phyloP scores from a whole-genome alignment of 306 rosid genomes.

The Cucurbita maxima region DNA sequence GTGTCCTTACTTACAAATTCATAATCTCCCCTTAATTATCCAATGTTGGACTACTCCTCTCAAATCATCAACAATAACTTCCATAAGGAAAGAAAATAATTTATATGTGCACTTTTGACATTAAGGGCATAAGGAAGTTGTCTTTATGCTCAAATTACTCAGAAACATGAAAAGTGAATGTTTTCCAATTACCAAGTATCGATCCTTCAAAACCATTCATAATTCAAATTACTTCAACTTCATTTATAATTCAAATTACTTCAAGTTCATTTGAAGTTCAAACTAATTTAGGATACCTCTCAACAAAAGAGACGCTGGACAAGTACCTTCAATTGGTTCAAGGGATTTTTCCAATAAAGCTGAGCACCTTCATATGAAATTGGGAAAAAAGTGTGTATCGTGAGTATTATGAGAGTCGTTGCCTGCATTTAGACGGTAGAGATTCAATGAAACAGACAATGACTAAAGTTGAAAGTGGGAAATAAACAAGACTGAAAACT shows the following conservation, averaged over 20 bases:
- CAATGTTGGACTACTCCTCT: no score
- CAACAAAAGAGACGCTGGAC: constrained; percentile 3
- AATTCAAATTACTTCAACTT: not conserved
- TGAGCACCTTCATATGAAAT: constrained; percentile 52
- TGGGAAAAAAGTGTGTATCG: constrained; percentile 60
- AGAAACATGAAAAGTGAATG: not conserved
- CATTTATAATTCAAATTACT: not conserved
- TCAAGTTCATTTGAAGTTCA: not conserved
- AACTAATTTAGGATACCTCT: not conserved
- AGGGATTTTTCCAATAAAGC: constrained; percentile 47
- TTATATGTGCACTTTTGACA: not conserved
- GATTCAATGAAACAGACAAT: constrained; percentile 8
- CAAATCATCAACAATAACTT: not conserved
- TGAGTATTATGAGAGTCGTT: constrained; percentile 40
- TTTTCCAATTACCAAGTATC: not conserved
- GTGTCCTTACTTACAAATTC: no score
- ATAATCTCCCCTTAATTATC: no score
- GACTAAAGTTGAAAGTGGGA: not conserved
- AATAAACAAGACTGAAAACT: not conserved
- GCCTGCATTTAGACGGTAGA: constrained; percentile 35
- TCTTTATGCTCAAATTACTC: not conserved
- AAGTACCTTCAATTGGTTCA: constrained; percentile 66
- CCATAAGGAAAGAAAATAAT: not conserved
- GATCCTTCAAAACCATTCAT: not conserved
- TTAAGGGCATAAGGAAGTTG: not conserved